Evolutionary conservation across 306 rosid species (phyloP).

Genomic region (Cicer pinnatifidum): DNA sequence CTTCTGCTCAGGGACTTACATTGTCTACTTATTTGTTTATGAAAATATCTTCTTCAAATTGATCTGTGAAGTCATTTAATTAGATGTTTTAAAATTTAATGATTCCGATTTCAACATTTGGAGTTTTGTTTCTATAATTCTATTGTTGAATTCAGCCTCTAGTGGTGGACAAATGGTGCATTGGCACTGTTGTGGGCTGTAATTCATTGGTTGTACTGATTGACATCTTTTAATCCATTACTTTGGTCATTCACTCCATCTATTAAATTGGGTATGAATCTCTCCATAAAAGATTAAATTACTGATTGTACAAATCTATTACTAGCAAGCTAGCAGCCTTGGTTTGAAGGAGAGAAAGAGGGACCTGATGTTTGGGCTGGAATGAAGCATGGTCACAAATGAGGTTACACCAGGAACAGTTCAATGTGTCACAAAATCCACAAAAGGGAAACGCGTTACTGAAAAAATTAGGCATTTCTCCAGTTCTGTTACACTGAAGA

Average conservation of each 20-base stretch:
- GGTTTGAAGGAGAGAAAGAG: neutral
- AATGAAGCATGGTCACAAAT: conserved; percentile 1
- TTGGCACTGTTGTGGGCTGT: neutral
- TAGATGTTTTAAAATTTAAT: neutral
- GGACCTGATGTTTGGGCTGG: neutral
- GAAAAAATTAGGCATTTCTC: too few species aligned
- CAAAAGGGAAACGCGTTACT: neutral
- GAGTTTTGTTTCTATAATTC: conserved; percentile 13
- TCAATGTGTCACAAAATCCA: neutral
- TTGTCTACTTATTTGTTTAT: conserved; percentile 2
- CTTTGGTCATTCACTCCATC: neutral
- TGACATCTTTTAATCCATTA: neutral
- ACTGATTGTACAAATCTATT: neutral
- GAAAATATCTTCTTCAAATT: conserved; percentile 3
- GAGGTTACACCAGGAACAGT: neutral
- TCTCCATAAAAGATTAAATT: too few species aligned
- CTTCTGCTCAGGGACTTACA: conserved; percentile 15
- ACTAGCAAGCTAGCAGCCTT: neutral
- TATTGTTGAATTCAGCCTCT: conserved; percentile 1
- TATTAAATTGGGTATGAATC: too few species aligned
- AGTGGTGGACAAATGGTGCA: neutral
- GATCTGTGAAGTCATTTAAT: conserved; percentile 1
- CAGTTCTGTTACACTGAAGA: neutral
- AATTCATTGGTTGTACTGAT: neutral
- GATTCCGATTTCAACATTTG: conserved; percentile 8